Base-by-base conservation (phyloP, 2,329 filamentous ascomycete species). In the Pseudonectria foliicola region DNA sequence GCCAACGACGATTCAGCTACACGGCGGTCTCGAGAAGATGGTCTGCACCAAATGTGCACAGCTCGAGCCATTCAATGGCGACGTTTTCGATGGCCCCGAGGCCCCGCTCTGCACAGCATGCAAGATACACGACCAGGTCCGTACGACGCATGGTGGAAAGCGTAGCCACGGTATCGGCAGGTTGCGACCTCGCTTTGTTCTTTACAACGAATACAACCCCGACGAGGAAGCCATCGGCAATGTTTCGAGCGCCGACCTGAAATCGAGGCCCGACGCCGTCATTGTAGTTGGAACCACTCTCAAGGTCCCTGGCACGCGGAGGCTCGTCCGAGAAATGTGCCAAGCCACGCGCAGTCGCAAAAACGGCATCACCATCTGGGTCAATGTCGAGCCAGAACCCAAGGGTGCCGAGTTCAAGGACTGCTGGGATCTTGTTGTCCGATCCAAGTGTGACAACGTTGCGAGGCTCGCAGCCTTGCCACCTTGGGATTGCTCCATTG, bases 201-300 rank as follows among this genome's bases (percentile, higher is more conserved):
- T 98, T 8, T 98, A 98, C 67, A 95, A 96, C 57, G 92, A 98
- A 60, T 83, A 86, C 57, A 95, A 96, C 55, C 92, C 92, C 1
- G 92, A 98, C 46, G 87, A 92, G 48, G 90, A 95, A 49, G 90
- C 92, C 11, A 98, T 98, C 57, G 89, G 90, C 28, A 85, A 85
- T 14, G 89, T 95, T 27, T 87, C 89, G 33, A 80, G 79, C 45
- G 82, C 89, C 4, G 92, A 98, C 57, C 67, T 96, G 39, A 83
- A 87, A 41, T 76, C 82, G 27, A 75, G 88, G 25, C 90, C 92
- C 1, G 92, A 96, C 58, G 89, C 89, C 13, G 75, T 98, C 16
- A 80, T 98, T 47, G 92, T 98, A 18, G 92, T 95, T 7, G 92
- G 92, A 34, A 98, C 92, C 3, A 95, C 86, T 39, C 67, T 98